Evolutionary conservation across 148 eudicot species (phyloP), one percentile per base, ranked within the genome.

Genomic region (Chenopodium quinoa): DNA sequence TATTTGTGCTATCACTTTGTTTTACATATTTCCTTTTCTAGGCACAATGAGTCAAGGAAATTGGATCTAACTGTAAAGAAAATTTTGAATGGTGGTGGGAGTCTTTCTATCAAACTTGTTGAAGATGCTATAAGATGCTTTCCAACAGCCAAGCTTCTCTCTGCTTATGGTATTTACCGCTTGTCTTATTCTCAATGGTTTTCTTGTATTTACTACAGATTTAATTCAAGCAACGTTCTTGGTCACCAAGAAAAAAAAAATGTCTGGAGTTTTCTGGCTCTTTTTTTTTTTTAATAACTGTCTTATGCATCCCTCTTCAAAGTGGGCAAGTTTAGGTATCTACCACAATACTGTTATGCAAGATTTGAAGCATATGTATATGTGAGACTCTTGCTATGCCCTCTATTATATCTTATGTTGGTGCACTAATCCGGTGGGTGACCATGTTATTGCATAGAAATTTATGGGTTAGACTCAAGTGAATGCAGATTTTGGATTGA

Each of bases 81-180:
- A 88, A 90, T 96, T 75, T 58, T 96, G 69, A 96, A 96, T 85
- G 99, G 99, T 44, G 98, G 97, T 31, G 99, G 99, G 60, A 90
- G 93, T 81, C 95, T 96, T 58, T 85, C 93, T 31, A 40, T 23
- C 74, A 85, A 89, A 84, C 92, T 93, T 46, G 66, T 92, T 31
- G 80, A 86, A 82, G 88, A 89, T 75, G 90, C 91, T 23, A 78
- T 67, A 31, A 75, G 47, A 69, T 71, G 82, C 69, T 96, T 96
- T 82, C 91, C 92, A 64, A 88, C 79, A 72, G 94, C 99, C 68
- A 91, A 81, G 84, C 86, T 96, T 83, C 79, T 92, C 80, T 92
- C 98, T 75, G 97, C 99, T 81, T 93, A 96, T 79, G 99, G 99
- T 95, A 84, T 56, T 78, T 25, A 75, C 68, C 63, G 20, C 29